Percentiles rank a stretch among this genome's conserved stretches.
These are phyloP conservation scores for Viola odorata DNA, from an alignment of 345 rosid genomes.

Conservation along the genomic window DNA sequence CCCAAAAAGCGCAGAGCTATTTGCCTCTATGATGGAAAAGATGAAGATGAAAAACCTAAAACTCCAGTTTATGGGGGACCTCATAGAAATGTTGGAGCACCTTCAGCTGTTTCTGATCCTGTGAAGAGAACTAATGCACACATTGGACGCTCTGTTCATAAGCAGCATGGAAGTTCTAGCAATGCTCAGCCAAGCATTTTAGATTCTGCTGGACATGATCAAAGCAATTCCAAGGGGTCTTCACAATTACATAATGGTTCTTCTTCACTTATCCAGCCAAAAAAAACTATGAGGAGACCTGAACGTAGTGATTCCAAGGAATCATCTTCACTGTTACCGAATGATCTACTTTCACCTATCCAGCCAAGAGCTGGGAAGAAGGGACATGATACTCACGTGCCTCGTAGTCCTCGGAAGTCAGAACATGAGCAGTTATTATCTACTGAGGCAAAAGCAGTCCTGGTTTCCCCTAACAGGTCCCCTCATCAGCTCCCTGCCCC, in stretches of 20 bases:
- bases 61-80: slow-evolving; percentile 78
- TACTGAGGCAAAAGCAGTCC: slow-evolving; percentile 36
- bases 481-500: slow-evolving; percentile 18
- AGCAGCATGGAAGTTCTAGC: slow-evolving; percentile 22
- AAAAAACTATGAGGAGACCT: background rate
- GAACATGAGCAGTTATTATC: slow-evolving; percentile 28
- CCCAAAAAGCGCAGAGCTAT: slow-evolving; percentile 71
- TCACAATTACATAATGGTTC: slow-evolving; percentile 27
- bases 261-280: slow-evolving; percentile 19
- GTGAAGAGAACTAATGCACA: slow-evolving; percentile 27
- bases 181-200: slow-evolving; percentile 25
- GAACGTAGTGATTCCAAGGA: slow-evolving; percentile 25
- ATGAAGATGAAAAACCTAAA: slow-evolving; percentile 59
- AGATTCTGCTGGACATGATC: slow-evolving; percentile 29
- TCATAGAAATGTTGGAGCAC: slow-evolving; percentile 28
- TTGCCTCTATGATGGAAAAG: slow-evolving; percentile 58
- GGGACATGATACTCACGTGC: slow-evolving; percentile 25
- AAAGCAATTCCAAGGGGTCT: slow-evolving; percentile 27
- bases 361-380: background rate
- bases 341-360: slow-evolving; percentile 27
- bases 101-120: slow-evolving; percentile 27
- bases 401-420: slow-evolving; percentile 33
- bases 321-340: slow-evolving; percentile 21
- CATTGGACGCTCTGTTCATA: slow-evolving; percentile 3
- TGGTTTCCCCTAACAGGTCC: slow-evolving; percentile 51